Base-by-base conservation (phyloP, 164 flowering plant species). In the Magnolia changhungtana region DNA sequence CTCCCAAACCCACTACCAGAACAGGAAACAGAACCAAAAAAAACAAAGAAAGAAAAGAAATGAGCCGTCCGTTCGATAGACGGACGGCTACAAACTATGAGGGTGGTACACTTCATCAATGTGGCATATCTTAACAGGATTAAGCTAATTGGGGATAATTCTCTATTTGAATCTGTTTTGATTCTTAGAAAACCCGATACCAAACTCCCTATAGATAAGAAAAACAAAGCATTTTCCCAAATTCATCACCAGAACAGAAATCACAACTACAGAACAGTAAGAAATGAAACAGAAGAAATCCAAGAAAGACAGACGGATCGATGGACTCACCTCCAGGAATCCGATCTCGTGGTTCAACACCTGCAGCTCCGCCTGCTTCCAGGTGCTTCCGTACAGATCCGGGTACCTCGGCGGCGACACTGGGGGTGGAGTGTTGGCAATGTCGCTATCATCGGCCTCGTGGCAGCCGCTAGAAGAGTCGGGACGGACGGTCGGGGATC, bases 301-400 rank as follows among this genome's bases (percentile, higher is more conserved):
- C 55, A 2, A 8, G 11, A 50, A 14, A 19, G 31, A 8, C 19
- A 58, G 58, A 31, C n/a, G 58, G 66, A 27, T 59, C 1, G 16
- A 6, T 7, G 18, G 61, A 55, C 80, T 75, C 7, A 90, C 98
- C 97, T 91, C 86, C 50, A 95, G 91, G 75, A 84, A 86, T 9
- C 91, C 83, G 77, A 88, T 92, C 79, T 95, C 95, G 51, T 95
- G 86, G 71, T 95, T 91, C 27, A 92, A 82, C 80, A 84, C 77
- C 80, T 88, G 90, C 74, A 91, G 87, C 73, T 81, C 88, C 11
- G 88, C 90, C 63, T 85, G 76, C 80, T 84, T 91, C 37, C 96
- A n/a, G 77, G n/a, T 94, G 85, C 82, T 85, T 91, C 97, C 97
- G 69, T 88, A 89, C 88, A 92, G 86, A 82, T 92, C 97, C 1